Percentiles rank a stretch among this genome's conserved stretches.
phyloP scores from a whole-genome alignment of 768 basidiomycete genomes.

The Lactarius sanguifluus region DNA sequence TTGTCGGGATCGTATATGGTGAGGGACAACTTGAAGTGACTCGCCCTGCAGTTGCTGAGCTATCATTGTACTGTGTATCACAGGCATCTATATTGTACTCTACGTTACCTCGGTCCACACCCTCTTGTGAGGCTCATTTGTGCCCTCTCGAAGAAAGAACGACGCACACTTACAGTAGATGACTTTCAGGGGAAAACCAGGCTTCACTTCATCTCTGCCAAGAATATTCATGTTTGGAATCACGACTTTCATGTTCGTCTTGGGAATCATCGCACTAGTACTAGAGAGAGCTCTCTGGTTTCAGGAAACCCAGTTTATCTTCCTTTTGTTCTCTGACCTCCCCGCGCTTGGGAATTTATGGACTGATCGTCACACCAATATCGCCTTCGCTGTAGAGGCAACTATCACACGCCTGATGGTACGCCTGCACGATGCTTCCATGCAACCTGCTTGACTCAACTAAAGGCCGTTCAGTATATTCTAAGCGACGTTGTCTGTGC shows the following conservation, averaged over 20 bases:
- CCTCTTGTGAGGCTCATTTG: constrained; percentile 1
- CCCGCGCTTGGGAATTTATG: background rate
- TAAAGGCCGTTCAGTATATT: background rate
- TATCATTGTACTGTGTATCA: no score
- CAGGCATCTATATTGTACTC: background rate
- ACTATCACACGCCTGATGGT: background rate
- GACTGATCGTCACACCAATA: background rate
- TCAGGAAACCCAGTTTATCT: background rate
- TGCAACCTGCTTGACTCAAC: background rate
- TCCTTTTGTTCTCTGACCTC: no score
- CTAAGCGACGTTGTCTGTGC: constrained; percentile 4
- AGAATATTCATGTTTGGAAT: background rate
- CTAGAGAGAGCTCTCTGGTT: background rate
- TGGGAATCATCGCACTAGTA: background rate
- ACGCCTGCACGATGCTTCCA: background rate
- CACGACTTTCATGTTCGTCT: constrained; percentile 2
- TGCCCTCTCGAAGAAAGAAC: background rate
- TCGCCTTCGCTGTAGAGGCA: background rate
- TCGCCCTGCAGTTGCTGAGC: background rate
- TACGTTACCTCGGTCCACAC: background rate
- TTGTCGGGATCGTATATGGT: constrained; percentile 1
- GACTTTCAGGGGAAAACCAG: background rate
- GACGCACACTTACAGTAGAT: background rate
- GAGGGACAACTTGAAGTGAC: background rate
- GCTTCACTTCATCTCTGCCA: background rate